A percentile compares a stretch with the other conserved stretches of the same genome.
Conservation (phyloP, 1,284 basidiomycete species). For the Pseudozyma hubeiensis region DNA sequence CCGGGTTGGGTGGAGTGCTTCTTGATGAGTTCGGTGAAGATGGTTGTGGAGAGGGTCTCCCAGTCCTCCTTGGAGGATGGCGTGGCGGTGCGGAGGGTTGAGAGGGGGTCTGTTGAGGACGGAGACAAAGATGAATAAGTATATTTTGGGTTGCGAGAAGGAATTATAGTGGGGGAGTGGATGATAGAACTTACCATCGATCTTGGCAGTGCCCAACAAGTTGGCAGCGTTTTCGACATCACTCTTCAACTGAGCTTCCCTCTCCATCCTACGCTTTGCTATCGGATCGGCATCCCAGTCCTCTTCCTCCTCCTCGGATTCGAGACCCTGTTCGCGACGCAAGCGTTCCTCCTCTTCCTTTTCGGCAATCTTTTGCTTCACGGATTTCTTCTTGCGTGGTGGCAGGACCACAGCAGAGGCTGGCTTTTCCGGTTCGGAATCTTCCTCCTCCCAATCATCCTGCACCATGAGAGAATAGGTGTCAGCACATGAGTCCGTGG, state of each 20-base stretch:
- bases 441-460: slow-evolving; percentile 68
- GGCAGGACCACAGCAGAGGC: slow-evolving; percentile 40
- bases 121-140: neutral
- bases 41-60: slow-evolving; percentile 49
- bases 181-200: slow-evolving; percentile 28
- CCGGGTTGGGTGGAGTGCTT: slow-evolving; percentile 55
- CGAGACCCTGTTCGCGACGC: slow-evolving; percentile 46
- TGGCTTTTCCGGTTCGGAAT: slow-evolving; percentile 54
- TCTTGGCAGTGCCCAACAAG: slow-evolving; percentile 57
- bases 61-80: slow-evolving; percentile 64
- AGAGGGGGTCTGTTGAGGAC: slow-evolving; percentile 7
- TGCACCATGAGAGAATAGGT: neutral
- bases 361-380: slow-evolving; percentile 67
- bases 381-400: slow-evolving; percentile 62
- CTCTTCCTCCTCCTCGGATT: slow-evolving; percentile 30
- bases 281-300: slow-evolving; percentile 60
- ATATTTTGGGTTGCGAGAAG: neutral
- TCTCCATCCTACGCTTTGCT: slow-evolving; percentile 46
- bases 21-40: slow-evolving; percentile 59
- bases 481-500: neutral
- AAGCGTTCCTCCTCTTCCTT: slow-evolving; percentile 60
- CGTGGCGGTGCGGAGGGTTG: slow-evolving; percentile 42
- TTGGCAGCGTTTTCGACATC: slow-evolving; percentile 66
- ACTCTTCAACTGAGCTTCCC: slow-evolving; percentile 61
- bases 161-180: neutral